Evolutionary conservation across 2,329 filamentous ascomycete genomes (phyloP), one percentile per base, ranked within the genome.

Genomic region (Pseudodiploospora longispora): DNA sequence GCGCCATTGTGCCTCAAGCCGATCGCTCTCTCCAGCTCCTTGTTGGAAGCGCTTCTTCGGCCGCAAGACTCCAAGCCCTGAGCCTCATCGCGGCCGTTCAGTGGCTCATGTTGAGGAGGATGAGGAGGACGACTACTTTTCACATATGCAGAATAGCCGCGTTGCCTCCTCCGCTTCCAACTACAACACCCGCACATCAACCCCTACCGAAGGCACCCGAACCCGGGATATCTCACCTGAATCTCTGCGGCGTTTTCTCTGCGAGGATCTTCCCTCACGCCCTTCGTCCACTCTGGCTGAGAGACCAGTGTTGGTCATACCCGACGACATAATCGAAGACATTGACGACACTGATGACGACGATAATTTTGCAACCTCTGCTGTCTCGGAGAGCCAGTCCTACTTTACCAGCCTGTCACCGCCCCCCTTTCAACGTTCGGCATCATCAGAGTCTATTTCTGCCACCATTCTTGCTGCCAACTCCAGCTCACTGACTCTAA

Each of bases 351-450:
- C 64, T 37, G 76, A 80, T 40, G 76, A 82, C 48, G 77, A 82
- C 52, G 75, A 80, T 50, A 81, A 81, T 60, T 82, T 82, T 53
- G 76, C 76, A n/a, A 71, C 68, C 4, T 72, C 72, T 1, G 68
- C 71, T 4, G 54, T 60, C 6, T 69, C 69, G 0, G 75, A 78
- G 42, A 64, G 48, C 3, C 61, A 66, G 27, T 57, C 66, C 1
- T 72, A 67, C 46, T 57, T 64, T 19, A 75, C 72, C 2, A 60
- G 65, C 35, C 60, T 79, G 10, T 78, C 76, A 3, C 75, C 76
- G 6, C 75, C 76, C 1, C 76, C 76, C 0, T 65, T 68, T 36
- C 68, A 67, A 48, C 68, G 70, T 27, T 53, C 52, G 12, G 50
- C 46, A 4, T 59, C 60, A 2, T 52, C 58, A 10, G 63, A 61